Evolutionary conservation across 2,329 filamentous ascomycete genomes (phyloP).

Genomic region (Aspergillus versicolor): DNA sequence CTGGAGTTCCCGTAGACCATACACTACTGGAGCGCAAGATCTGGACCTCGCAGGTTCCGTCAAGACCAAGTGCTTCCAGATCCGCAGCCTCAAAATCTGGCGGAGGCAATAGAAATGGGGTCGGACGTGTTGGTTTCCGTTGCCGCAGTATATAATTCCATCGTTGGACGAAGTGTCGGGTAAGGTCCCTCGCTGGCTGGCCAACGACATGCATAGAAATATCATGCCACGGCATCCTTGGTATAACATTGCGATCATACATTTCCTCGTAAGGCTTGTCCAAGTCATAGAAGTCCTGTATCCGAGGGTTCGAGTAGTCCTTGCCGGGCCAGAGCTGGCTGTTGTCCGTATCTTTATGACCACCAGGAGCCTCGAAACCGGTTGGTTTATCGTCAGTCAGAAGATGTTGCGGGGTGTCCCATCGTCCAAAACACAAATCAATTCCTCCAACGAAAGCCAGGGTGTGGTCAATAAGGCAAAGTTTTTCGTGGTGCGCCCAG

Average conservation of each 20-base stretch:
- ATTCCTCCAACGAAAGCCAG: constrained; percentile 94
- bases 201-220: constrained; percentile 97
- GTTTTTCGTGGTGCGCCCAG: constrained; percentile 97
- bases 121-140: constrained; percentile 87
- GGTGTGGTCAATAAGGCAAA: constrained; percentile 95
- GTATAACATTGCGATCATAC: constrained; percentile 87
- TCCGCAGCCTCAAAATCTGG: constrained; percentile 88
- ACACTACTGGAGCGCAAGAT: constrained; percentile 85
- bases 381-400: constrained; percentile 92
- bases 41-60: constrained; percentile 94
- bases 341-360: constrained; percentile 82
- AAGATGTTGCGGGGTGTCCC: constrained; percentile 93
- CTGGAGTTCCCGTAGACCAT: constrained; percentile 86
- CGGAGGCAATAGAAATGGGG: constrained; percentile 88
- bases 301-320: constrained; percentile 94
- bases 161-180: constrained; percentile 92
- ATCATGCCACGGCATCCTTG: constrained; percentile 98
- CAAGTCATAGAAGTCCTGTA: constrained; percentile 90
- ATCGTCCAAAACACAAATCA: constrained; percentile 93
- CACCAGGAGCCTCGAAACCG: constrained; percentile 77
- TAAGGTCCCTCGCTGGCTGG: constrained; percentile 89
- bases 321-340: constrained; percentile 97
- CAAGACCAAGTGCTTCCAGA: constrained; percentile 80
- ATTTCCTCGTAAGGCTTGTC: constrained; percentile 97
- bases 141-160: constrained; percentile 97